Conservation (phyloP, 176 grass and related monocot genomes). For the Cenchrus americanus region DNA sequence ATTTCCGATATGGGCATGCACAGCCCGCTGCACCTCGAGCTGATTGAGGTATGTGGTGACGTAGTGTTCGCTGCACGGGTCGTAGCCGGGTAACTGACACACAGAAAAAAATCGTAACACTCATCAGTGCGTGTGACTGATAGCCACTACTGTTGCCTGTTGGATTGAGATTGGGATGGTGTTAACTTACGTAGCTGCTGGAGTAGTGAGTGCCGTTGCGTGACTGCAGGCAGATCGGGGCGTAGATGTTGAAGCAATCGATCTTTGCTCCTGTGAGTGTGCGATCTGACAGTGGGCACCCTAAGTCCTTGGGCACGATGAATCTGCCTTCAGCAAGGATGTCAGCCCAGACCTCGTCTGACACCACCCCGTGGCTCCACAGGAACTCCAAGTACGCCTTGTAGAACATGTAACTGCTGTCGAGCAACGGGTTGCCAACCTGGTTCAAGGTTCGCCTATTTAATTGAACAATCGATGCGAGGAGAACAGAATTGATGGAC, state of each 20-base stretch:
- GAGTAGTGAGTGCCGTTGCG: background rate
- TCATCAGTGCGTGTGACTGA: background rate
- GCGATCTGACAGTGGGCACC: background rate
- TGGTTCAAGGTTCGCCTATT: too few relatives aligned
- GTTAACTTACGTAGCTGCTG: background rate
- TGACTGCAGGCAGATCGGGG: slow-evolving; percentile 38
- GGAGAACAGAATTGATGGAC: too few relatives aligned
- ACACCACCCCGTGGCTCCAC: slow-evolving; percentile 62
- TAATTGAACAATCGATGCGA: too few relatives aligned
- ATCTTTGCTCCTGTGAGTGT: background rate
- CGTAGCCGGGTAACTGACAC: slow-evolving; percentile 32
- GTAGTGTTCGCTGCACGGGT: slow-evolving; percentile 42
- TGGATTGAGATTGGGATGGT: background rate
- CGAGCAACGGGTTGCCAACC: slow-evolving; percentile 50
- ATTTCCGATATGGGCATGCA: slow-evolving; percentile 32
- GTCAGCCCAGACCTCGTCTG: slow-evolving; percentile 39
- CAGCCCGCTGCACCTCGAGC: slow-evolving; percentile 44
- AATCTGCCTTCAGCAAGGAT: background rate
- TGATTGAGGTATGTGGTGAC: slow-evolving; percentile 41
- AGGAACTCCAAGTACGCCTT: slow-evolving; percentile 36
- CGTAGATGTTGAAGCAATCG: slow-evolving; percentile 47
- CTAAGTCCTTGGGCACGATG: background rate
- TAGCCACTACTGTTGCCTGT: background rate
- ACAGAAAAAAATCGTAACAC: background rate
- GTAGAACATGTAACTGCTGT: background rate